Evolutionary conservation across 2,329 filamentous ascomycete species (phyloP), one percentile per base, ranked within the genome.

Genomic region (Chaetomiaceae sp.): DNA sequence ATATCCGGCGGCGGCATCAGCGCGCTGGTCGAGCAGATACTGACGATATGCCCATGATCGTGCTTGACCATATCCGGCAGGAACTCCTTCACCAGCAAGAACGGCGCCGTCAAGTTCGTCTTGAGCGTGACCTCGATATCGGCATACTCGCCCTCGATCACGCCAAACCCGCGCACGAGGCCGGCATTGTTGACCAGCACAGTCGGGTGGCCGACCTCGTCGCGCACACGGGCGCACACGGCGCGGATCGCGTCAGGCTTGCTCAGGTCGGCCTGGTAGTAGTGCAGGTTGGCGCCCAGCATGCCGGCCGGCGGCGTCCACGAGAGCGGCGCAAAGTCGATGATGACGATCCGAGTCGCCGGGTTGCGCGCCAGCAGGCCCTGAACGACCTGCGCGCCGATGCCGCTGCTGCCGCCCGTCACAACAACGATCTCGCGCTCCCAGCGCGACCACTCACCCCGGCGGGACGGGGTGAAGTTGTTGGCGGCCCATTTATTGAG

Each of bases 31-130:
- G 75, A 79, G 6, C 82, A 78, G 20, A 85, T 73, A 3, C 79
- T 84, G 43, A 86, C 75, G 37, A 86, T 68, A 68, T 84, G 82
- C 5, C 83, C 83, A 63, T 86, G 82, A 62, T 85, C 79, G 1
- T 60, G 60, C 10, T 64, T 60, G 21, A 80, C 67, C 75, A 86
- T 83, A 17, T 69, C 61, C 0, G 82, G 82, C 2, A 85, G 64
- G 62, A 85, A 85, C 53, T 83, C 75, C 60, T 80, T 40, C 71
- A 68, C 38, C 77, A 74, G 65, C 13, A 77, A 73, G 66, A 82
- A 83, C 61, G 85, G 82, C 0, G 78, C 70, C 8, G 83, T 66
- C 1, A 79, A 70, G 64, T 86, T 86, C 31, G 63, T 66, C 42
- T 57, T 57, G 19, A 69, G 46, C 4, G 64, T 67, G 3, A 61